Evolutionary conservation across 2,329 filamentous ascomycete species (phyloP).

Genomic region (Aspergillus thermomutatus): DNA sequence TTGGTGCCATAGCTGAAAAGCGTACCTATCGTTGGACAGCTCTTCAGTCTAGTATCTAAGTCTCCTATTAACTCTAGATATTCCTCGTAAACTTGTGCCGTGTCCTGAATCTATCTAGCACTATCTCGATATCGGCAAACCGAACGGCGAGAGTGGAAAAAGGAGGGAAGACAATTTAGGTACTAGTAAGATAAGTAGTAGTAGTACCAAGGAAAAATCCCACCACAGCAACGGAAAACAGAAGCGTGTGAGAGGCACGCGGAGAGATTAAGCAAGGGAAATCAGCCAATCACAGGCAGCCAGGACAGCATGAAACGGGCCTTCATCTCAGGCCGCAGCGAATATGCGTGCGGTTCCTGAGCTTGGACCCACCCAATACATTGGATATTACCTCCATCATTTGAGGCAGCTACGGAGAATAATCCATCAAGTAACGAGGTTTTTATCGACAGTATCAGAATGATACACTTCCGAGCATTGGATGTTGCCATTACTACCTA

Average conservation of each 20-base stretch:
- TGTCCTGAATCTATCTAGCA: not conserved
- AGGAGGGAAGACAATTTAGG: not conserved
- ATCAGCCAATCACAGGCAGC: slow-evolving; percentile 1
- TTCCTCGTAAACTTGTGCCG: not conserved
- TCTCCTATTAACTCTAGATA: not conserved
- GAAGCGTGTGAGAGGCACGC: not conserved
- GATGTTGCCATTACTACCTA: not conserved
- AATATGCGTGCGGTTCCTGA: slow-evolving; percentile 9
- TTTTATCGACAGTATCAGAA: no score
- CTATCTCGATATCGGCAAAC: not conserved
- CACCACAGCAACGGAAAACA: not conserved
- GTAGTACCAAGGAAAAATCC: not conserved
- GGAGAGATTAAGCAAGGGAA: slow-evolving; percentile 6
- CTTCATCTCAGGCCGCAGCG: slow-evolving; percentile 6
- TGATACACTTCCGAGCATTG: not conserved
- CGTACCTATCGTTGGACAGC: no score
- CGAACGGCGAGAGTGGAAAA: not conserved
- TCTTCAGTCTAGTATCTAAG: no score
- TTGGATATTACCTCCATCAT: slow-evolving; percentile 6
- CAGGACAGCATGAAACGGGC: slow-evolving; percentile 8
- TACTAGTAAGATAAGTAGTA: no score
- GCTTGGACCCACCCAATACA: slow-evolving; percentile 4
- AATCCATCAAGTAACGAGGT: not conserved
- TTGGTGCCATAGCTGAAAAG: no score
- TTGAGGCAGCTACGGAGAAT: not conserved